Evolutionary conservation across 139 green algal species (phyloP), one percentile per base, ranked within the genome.

Genomic region (Haematococcus sp.): DNA sequence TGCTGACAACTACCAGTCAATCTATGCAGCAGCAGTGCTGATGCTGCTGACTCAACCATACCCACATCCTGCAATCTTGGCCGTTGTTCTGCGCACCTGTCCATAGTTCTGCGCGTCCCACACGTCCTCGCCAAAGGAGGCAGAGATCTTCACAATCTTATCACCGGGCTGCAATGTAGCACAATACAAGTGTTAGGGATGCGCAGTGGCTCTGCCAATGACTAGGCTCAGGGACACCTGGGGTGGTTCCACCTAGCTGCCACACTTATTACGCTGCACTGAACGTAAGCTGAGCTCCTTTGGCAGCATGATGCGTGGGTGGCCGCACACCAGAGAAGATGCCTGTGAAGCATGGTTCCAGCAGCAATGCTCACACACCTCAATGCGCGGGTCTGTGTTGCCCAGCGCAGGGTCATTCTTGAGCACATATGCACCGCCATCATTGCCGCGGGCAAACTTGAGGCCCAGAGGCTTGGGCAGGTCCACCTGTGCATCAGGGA

Each of bases 51-150:
- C 40, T 19, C 40, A 11, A 19, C 40, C 40, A 49, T 49, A 19
- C 7, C 40, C 11, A 49, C 40, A 49, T 49, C 7, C 40, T 49
- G 40, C 40, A 7, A 49, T n/a, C n/a, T n/a, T n/a, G n/a, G n/a
- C n/a, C n/a, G n/a, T n/a, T n/a, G n/a, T n/a, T n/a, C n/a, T n/a
- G 19, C 70, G 4, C 33, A 83, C 75, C 73, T 78, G 89, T 68
- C 95, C 95, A 60, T 92, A 98, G 79, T 98, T 98, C 64, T 94
- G 81, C 0, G 94, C 85, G 70, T 79, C 59, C 96, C 96, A 99
- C 0, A 99, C 86, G 32, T 99, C 96, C n/a, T 70, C 67, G 20
- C 96, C 96, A 83, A 99, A 99, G 25, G 93, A 97, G 0, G 96
- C 95, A 32, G 76, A 90, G 63, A 97, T 89, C 75, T 88, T 56